phyloP scores from a whole-genome alignment of 2,329 filamentous ascomycete genomes.

The Sclerotinia subarctica region DNA sequence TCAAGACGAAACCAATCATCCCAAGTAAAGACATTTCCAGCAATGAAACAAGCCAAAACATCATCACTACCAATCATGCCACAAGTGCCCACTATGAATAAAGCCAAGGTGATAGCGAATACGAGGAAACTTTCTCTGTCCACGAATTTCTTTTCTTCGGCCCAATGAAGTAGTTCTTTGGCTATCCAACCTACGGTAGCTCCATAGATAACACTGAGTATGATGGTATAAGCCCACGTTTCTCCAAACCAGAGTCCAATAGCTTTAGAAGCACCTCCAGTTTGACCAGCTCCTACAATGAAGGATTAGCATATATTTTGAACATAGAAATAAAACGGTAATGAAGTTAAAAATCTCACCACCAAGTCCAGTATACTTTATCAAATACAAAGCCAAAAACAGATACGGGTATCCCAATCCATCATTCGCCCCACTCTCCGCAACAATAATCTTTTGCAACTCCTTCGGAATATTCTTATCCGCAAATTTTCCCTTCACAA shows the following conservation, averaged over 20 bases:
- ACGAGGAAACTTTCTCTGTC: constrained; percentile 40
- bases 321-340: not conserved
- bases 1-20: constrained; percentile 92
- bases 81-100: constrained; percentile 84
- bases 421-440: constrained; percentile 84
- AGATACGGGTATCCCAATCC: constrained; percentile 82
- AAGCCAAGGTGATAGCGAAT: constrained; percentile 74
- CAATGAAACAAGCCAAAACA: constrained; percentile 87
- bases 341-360: constrained; percentile 45
- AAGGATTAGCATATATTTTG: not conserved
- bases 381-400: constrained; percentile 78
- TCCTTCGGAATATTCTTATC: constrained; percentile 83
- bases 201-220: constrained; percentile 76
- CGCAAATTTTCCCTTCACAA: constrained; percentile 90
- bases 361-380: constrained; percentile 62
- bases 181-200: constrained; percentile 75
- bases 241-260: constrained; percentile 81
- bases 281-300: constrained; percentile 40
- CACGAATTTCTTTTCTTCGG: constrained; percentile 71
- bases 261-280: constrained; percentile 60
- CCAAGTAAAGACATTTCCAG: constrained; percentile 87
- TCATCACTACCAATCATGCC: constrained; percentile 92
- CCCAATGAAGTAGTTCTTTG: constrained; percentile 79
- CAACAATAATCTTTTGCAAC: constrained; percentile 75
- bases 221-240: constrained; percentile 79